Evolutionary conservation across 441 rosid genomes (phyloP), one percentile per base, ranked within the genome.

Genomic region (Croton laevigatus): DNA sequence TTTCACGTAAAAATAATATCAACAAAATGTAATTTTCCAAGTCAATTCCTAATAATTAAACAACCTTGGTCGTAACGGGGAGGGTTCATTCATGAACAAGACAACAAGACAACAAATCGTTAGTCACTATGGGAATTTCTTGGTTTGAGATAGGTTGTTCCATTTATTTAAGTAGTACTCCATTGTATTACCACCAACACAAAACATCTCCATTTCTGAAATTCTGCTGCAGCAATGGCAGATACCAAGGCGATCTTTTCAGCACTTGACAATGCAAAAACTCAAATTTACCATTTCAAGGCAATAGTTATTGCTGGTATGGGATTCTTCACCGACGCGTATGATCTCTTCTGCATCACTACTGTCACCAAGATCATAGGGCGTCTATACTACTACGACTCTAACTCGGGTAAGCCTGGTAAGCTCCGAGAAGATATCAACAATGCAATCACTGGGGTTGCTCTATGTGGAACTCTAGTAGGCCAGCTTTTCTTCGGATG

Each of bases 311-410:
- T 87, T 14, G 91, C 88, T 8, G 91, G 89, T 27, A 85, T 83
- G 87, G 91, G 87, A 5, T 83, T 85, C 68, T 87, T 85, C 67
- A 87, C 87, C 1, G 88, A 87, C 16, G 86, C 90, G 20, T 86
- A 86, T 44, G 91, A 87, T 76, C 87, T 87, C 69, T 87, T 87
- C 78, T 83, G 88, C 83, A 83, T 87, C 65, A 51, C 87, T 34
- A 76, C 85, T 1, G 84, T 87, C 13, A 70, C 86, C 46, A 77
- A 74, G 75, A 86, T 87, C 67, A 57, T 84, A 16, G 86, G 84
- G n/a, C 83, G 86, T 13, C 73, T 81, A 3, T 86, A 83, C 78
- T 87, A 81, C 73, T 77, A 63, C n/a, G 73, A 81, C 46, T 75
- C 83, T 48, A 4, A 1, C 8, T 9, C 4, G 16, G 49, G 68